phyloP scores from a whole-genome alignment of 176 grass and related monocot species.

The Musa acuminata region DNA sequence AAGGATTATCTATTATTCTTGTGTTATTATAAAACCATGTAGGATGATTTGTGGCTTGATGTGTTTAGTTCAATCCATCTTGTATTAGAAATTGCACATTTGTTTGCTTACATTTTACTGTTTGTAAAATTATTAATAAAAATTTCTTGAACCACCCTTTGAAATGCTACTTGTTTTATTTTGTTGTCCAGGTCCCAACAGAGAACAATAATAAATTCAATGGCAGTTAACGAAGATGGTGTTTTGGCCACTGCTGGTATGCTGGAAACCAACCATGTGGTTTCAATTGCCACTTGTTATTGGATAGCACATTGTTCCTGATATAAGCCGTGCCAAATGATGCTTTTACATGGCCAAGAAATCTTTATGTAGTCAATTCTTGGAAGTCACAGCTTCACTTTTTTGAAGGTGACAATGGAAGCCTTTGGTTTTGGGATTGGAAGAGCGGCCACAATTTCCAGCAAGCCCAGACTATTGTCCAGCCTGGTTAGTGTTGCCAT shows the following conservation, averaged over 20 bases:
- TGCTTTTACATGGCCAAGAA: background rate
- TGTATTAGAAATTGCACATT: no score
- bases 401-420: conserved; percentile 91
- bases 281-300: background rate
- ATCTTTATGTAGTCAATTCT: no score
- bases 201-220: conserved; percentile 94
- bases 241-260: conserved; percentile 89
- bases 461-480: conserved; percentile 89
- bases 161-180: background rate
- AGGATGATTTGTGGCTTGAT: no score
- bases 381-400: background rate
- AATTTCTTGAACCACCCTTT: background rate
- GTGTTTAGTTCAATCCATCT: no score
- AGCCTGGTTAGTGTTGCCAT: conserved; percentile 50
- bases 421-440: conserved; percentile 99
- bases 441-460: conserved; percentile 99
- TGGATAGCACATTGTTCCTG: background rate
- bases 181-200: conserved; percentile 66
- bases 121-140: background rate
- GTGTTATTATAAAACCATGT: no score
- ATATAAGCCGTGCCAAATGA: background rate
- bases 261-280: background rate
- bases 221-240: conserved; percentile 98
- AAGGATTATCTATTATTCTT: no score
- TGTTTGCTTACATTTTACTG: background rate